Conservation (phyloP, 352 stramenopile species). For the Phytophthora melonis region DNA sequence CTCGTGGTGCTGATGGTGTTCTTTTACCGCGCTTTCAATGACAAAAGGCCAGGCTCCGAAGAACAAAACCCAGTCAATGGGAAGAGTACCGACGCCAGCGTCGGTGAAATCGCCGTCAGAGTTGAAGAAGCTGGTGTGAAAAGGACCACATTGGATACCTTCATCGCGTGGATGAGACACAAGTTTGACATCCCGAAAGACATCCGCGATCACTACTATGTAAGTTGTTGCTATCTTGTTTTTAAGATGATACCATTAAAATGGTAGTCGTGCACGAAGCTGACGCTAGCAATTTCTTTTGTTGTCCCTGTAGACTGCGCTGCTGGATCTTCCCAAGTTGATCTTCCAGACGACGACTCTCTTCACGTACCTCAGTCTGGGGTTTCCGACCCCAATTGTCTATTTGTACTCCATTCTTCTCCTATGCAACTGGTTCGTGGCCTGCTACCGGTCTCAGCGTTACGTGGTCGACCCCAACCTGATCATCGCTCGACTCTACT, state of each 20-base stretch:
- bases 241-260: too few species aligned
- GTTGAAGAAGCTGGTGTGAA: neutral
- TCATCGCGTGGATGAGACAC: slow-evolving; percentile 11
- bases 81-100: neutral
- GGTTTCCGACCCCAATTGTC: slow-evolving; percentile 52
- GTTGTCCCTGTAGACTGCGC: slow-evolving; percentile 40
- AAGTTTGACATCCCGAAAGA: slow-evolving; percentile 16
- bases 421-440: slow-evolving; percentile 55
- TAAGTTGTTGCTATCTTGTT: slow-evolving; percentile 8
- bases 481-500: slow-evolving; percentile 44
- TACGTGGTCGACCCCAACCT: slow-evolving; percentile 44
- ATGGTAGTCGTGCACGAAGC: neutral
- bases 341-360: slow-evolving; percentile 60
- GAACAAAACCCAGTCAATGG: neutral
- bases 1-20: slow-evolving; percentile 48
- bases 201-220: slow-evolving; percentile 37
- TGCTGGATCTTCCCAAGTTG: slow-evolving; percentile 57
- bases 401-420: slow-evolving; percentile 52
- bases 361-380: slow-evolving; percentile 50
- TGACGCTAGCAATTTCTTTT: too few species aligned
- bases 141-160: neutral
- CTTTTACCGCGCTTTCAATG: slow-evolving; percentile 7
- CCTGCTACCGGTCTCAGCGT: slow-evolving; percentile 55
- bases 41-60: too few species aligned
- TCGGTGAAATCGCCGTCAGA: too few species aligned